Conservation (phyloP, 305 asterid genomes). For the Solanum hybrid region DNA sequence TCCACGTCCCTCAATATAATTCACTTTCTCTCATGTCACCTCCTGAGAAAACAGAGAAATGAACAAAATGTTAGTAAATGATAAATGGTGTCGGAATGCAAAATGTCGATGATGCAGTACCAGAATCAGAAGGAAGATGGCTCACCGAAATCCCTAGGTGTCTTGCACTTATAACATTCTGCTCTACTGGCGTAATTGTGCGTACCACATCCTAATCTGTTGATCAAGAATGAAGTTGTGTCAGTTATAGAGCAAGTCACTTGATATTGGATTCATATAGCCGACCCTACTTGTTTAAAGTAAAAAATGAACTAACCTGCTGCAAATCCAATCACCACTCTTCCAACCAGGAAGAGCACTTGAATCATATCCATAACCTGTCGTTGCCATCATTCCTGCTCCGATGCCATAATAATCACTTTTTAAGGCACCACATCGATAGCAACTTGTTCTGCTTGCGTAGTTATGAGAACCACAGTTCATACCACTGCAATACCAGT, state of each 20-base stretch:
- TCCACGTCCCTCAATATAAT: neutral
- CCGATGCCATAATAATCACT: constrained; percentile 34
- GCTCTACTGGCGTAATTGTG: constrained; percentile 80
- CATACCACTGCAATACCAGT: constrained; percentile 59
- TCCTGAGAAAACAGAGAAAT: constrained; percentile 19
- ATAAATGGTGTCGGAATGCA: neutral
- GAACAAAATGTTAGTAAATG: neutral
- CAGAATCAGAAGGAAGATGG: neutral
- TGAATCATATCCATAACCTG: constrained; percentile 36
- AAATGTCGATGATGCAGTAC: neutral
- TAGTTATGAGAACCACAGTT: constrained; percentile 78
- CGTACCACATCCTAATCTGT: constrained; percentile 57
- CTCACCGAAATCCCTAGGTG: constrained; percentile 56
- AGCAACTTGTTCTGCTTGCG: constrained; percentile 73
- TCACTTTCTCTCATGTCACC: constrained; percentile 7
- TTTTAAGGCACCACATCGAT: constrained; percentile 45
- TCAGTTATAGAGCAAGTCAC: too few relatives aligned
- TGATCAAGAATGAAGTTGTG: neutral
- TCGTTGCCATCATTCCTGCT: constrained; percentile 28
- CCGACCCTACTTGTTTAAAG: neutral
- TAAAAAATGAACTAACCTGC: constrained; percentile 27
- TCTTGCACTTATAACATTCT: constrained; percentile 66
- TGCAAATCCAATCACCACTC: constrained; percentile 90
- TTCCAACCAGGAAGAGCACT: constrained; percentile 78
- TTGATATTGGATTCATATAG: neutral